These are phyloP conservation scores for Chrysoporthe austroafricana DNA, from an alignment of 2,329 filamentous ascomycete genomes.

Conservation along the genomic window DNA sequence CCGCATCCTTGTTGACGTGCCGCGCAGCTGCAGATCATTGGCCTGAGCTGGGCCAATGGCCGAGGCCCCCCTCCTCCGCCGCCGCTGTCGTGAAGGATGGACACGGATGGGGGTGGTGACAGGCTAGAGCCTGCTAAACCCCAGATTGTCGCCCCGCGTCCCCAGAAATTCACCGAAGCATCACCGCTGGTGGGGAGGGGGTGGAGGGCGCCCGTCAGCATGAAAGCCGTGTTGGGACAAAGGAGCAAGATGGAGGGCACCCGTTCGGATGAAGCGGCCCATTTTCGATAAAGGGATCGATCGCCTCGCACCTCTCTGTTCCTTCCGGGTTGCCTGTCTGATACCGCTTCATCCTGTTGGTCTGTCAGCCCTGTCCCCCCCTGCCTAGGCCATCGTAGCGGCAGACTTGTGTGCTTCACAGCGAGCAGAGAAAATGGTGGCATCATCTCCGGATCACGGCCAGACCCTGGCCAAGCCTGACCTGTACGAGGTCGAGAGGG, in stretches of 20 bases:
- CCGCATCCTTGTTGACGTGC: neutral
- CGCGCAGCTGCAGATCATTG: slow-evolving; percentile 1
- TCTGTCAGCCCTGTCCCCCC: neutral
- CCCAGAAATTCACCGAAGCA: slow-evolving; percentile 1
- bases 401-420: neutral
- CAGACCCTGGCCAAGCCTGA: slow-evolving; percentile 9
- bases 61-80: neutral
- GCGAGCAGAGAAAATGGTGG: neutral
- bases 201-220: neutral
- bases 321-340: too few species aligned
- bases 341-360: neutral
- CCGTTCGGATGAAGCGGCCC: too few species aligned
- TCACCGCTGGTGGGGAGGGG: neutral
- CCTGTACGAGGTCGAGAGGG: slow-evolving; percentile 16
- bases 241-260: neutral
- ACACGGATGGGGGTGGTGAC: neutral
- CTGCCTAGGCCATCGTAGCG: neutral
- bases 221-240: neutral
- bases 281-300: neutral
- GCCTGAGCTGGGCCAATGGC: neutral
- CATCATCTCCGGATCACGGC: neutral
- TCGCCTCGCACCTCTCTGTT: neutral
- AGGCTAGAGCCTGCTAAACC: neutral
- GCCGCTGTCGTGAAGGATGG: neutral
- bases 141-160: neutral